phyloP scores from a whole-genome alignment of 208 protist genomes.

The Acanthamoeba lenticulata region DNA sequence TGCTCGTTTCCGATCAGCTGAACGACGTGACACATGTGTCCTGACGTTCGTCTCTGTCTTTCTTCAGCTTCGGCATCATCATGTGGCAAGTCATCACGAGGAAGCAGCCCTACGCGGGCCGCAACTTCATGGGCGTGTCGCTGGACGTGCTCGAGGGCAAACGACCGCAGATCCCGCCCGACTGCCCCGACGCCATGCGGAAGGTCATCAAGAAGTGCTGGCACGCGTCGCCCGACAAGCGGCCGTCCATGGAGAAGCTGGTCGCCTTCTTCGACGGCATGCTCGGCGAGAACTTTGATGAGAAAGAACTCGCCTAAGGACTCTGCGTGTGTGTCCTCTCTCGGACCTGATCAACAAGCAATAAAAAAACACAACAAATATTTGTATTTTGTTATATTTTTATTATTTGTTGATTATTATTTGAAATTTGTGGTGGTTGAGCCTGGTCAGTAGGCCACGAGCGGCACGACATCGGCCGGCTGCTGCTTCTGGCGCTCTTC shows the following conservation, averaged over 20 bases:
- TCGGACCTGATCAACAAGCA: no score
- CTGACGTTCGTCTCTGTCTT: no score
- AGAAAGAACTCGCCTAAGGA: no score
- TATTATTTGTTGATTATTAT: no score
- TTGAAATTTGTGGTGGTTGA: no score
- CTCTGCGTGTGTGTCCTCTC: no score
- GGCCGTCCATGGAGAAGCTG: not conserved
- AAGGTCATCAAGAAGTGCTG: not conserved
- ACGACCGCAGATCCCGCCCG: not conserved
- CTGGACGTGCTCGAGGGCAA: not conserved
- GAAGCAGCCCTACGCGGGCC: not conserved
- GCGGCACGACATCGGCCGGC: not conserved
- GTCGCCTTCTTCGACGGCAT: not conserved
- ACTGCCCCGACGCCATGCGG: not conserved
- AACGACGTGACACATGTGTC: no score
- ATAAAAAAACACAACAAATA: no score
- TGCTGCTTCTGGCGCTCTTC: not conserved
- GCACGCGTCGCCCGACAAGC: not conserved
- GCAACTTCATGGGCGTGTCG: slow-evolving; percentile 32
- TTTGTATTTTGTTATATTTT: no score
- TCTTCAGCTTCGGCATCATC: not conserved
- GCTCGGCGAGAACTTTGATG: no score
- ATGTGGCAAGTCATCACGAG: not conserved
- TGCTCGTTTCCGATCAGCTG: no score
- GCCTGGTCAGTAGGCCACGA: no score